Base-by-base conservation (phyloP, 345 rosid species). In the Euphorbia peplus region DNA sequence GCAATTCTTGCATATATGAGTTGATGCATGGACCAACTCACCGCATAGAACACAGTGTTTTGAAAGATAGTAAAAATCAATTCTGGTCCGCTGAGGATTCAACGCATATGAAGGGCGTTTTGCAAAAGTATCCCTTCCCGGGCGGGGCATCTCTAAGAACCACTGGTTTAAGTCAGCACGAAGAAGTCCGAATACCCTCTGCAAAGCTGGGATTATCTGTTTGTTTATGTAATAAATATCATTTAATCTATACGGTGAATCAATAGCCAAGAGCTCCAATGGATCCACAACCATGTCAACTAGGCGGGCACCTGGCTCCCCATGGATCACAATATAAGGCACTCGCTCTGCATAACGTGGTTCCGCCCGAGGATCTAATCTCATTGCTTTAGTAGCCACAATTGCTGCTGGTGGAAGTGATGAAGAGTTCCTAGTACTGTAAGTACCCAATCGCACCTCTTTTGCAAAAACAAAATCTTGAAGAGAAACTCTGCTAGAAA, bases 251-350 rank as follows among this genome's bases (percentile, higher is more conserved):
- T 81, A 87, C 15, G 93, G 91, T 22, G 97, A 87, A 71, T 88
- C 84, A 2, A 88, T 68, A 37, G 86, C 90, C 84, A 95, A 78
- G 70, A 95, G 88, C 37, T 85, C 89, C 81, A 86, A 69, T 21
- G 97, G 97, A 82, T 95, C 96, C 50, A 91, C 89, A 57, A 93
- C 99, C 96, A 93, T 88, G 71, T 93, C 99, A 80, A 87, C 90
- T 41, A 91, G 83, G 25, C 95, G 84, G 62, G 95, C 92, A 11
- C 99, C 97, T 44, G 93, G 99, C 80, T 88, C 91, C 19, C 97
- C 96, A 68, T 95, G 96, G 76, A 91, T 86, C 54, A 95, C 97
- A 60, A 89, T 86, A 68, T 91, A 95, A 70, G 97, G 93, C 68
- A 95, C 90, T 76, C 96, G 74, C 70, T 91, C 97, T 28, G 81